These are phyloP conservation scores for Penicillium sp. DNA, from an alignment of 2,329 filamentous ascomycete species.

Conservation along the genomic window DNA sequence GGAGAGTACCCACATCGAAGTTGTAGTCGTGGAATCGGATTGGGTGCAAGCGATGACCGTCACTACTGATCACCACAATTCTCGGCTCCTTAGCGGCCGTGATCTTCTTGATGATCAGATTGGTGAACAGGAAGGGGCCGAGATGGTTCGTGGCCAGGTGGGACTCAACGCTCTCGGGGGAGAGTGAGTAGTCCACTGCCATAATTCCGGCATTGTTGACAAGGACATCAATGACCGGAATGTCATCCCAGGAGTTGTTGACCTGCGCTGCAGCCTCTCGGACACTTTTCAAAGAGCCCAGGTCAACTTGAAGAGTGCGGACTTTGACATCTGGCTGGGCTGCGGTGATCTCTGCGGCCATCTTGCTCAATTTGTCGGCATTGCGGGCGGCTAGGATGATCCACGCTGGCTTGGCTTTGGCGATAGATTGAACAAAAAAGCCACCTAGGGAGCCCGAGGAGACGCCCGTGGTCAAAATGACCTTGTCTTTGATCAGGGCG, in stretches of 20 bases:
- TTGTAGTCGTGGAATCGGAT: constrained; percentile 49
- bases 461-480: too few relatives aligned
- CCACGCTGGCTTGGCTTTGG: too few relatives aligned
- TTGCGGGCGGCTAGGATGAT: too few relatives aligned
- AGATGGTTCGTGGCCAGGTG: constrained; percentile 44
- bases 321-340: too few relatives aligned
- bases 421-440: too few relatives aligned
- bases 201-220: constrained; percentile 50
- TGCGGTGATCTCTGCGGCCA: too few relatives aligned
- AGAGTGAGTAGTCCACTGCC: constrained; percentile 29
- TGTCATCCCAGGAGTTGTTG: constrained; percentile 17
- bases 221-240: constrained; percentile 41
- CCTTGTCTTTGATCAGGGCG: too few relatives aligned
- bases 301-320: constrained; percentile 31
- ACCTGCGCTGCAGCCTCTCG: constrained; percentile 36
- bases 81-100: constrained; percentile 28
- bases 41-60: constrained; percentile 46
- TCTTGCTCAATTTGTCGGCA: too few relatives aligned
- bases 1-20: constrained; percentile 36
- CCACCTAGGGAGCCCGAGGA: too few relatives aligned
- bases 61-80: constrained; percentile 49
- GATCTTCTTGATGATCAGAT: constrained; percentile 38
- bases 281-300: constrained; percentile 33
- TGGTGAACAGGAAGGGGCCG: constrained; percentile 43
- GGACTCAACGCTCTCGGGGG: constrained; percentile 40